These are phyloP conservation scores for Zygotorulaspora florentina DNA, from an alignment of 805 yeast species.

Conservation along the genomic window DNA sequence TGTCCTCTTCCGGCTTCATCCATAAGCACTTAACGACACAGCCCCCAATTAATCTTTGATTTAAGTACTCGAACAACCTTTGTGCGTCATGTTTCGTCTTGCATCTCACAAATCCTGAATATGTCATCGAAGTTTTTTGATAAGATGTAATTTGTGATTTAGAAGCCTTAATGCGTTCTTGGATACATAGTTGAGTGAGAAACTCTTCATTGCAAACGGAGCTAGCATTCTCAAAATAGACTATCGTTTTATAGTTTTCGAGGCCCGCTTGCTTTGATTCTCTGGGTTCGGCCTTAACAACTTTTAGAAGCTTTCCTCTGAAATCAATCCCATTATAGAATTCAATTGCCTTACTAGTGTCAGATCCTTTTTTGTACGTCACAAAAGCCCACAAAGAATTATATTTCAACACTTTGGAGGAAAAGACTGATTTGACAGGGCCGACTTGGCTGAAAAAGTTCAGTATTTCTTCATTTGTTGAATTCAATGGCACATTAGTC, in stretches of 20 bases:
- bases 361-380: constrained; percentile 38
- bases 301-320: constrained; percentile 26
- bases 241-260: constrained; percentile 13
- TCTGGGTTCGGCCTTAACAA: constrained; percentile 24
- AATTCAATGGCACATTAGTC: constrained; percentile 33
- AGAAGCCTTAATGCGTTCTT: constrained; percentile 23
- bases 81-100: constrained; percentile 20
- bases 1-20: constrained; percentile 11
- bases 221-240: constrained; percentile 28
- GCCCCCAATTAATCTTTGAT: constrained; percentile 31
- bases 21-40: constrained; percentile 24
- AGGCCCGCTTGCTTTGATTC: constrained; percentile 2
- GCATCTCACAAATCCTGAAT: constrained; percentile 26
- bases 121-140: constrained; percentile 20
- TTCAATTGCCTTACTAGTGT: constrained; percentile 37
- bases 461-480: constrained; percentile 30
- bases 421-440: constrained; percentile 35
- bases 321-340: constrained; percentile 29
- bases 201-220: constrained; percentile 29
- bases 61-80: constrained; percentile 19
- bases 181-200: constrained; percentile 23
- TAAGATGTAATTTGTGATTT: constrained; percentile 19
- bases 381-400: constrained; percentile 39
- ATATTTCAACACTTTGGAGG: constrained; percentile 26
- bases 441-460: constrained; percentile 32